Conservation (phyloP, 192 early-diverging fungal genomes). For the Coemansia sp. region DNA sequence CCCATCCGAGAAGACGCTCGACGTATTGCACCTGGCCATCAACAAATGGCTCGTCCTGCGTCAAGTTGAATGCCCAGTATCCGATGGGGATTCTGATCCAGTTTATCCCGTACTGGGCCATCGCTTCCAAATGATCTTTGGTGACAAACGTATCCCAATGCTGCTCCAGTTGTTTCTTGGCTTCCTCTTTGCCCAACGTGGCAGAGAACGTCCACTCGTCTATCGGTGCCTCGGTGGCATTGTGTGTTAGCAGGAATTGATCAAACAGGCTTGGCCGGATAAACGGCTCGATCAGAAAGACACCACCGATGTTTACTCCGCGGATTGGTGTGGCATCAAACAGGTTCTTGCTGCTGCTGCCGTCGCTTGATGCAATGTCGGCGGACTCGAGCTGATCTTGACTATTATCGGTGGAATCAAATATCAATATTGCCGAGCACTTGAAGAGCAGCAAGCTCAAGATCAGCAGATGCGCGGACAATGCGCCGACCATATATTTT, state of each 20-base stretch:
- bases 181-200: slow-evolving; percentile 44
- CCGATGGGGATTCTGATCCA: slow-evolving; percentile 62
- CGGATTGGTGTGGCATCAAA: slow-evolving; percentile 38
- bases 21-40: slow-evolving; percentile 58
- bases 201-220: slow-evolving; percentile 60
- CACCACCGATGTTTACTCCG: slow-evolving; percentile 60
- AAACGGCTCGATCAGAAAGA: slow-evolving; percentile 61
- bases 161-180: slow-evolving; percentile 36
- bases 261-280: slow-evolving; percentile 55
- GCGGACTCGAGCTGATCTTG: not conserved
- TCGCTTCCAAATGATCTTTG: slow-evolving; percentile 43
- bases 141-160: slow-evolving; percentile 64
- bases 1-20: slow-evolving; percentile 51
- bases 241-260: slow-evolving; percentile 36
- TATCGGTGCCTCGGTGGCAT: slow-evolving; percentile 29
- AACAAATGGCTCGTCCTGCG: slow-evolving; percentile 55
- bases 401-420: not conserved
- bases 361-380: not conserved
- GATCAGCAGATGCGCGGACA: not conserved
- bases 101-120: slow-evolving; percentile 55
- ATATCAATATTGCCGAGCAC: not conserved
- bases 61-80: slow-evolving; percentile 61
- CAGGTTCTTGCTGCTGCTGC: not conserved
- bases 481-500: not conserved
- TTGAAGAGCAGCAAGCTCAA: not conserved